Evolutionary conservation across 2,329 filamentous ascomycete genomes (phyloP), one percentile per base, ranked within the genome.

Genomic region (Intubia oerlemansii): DNA sequence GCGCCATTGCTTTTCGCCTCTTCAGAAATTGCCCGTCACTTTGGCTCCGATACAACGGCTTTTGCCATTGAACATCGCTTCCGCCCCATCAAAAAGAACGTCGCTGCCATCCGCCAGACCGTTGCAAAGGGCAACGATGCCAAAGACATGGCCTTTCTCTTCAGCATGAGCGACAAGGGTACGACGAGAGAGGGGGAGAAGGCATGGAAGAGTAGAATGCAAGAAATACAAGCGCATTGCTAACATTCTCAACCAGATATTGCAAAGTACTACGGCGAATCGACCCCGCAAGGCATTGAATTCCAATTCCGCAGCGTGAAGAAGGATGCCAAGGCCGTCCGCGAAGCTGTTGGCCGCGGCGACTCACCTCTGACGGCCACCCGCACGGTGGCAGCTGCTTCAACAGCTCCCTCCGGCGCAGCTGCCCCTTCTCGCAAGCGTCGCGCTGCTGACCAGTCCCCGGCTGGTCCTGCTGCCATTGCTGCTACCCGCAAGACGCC

Each of bases 271-370:
- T 71, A 66, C 36, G 66, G 65, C 16, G 62, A 66, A 32, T 66
- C 60, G 4, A 72, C 65, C 0, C 42, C 52, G 1, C 55, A 56
- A 13, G 66, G 66, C 7, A 56, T 71, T n/a, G 56, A 59, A 37
- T 72, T 65, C 42, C 65, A 70, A 39, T 68, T 72, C 40, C 57
- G 66, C 1, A 35, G 43, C 15, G 57, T 70, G 46, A 67, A 65
- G 44, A 51, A 50, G 20, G 52, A 65, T 17, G 64, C 58, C 17
- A 54, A 60, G 22, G 46, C 44, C 3, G 54, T 69, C 25, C 49
- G 52, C 24, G 40, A 48, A 3, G 54, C 56, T 3, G 51, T 54
- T n/a, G 45, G 49, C 14, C 43, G 46, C 2, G 58, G 57, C 16
- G 46, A 53, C 24, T 53, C 62, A 38, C 58, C 64, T 0, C 47